These are phyloP conservation scores for Neonectria punicea DNA, from an alignment of 2,329 filamentous ascomycete species.

Conservation along the genomic window DNA sequence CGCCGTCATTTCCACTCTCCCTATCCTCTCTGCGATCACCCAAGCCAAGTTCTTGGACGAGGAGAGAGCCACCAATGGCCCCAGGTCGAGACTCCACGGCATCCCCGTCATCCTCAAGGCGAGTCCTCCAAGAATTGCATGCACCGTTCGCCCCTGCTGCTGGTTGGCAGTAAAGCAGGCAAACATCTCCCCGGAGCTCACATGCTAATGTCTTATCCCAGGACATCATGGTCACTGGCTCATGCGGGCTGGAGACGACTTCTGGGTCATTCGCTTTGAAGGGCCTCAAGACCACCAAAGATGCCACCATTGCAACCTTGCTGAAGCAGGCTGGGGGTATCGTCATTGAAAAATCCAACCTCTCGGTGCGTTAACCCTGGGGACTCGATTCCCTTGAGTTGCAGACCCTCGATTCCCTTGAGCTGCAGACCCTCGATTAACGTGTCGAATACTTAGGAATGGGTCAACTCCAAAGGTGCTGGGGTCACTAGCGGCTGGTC, in stretches of 20 bases:
- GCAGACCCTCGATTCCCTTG: neutral
- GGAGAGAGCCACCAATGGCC: neutral
- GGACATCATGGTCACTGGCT: neutral
- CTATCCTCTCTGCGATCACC: neutral
- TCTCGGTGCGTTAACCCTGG: constrained; percentile 31
- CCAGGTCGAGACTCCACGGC: constrained; percentile 1
- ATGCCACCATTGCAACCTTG: constrained; percentile 10
- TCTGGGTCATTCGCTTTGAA: constrained; percentile 8
- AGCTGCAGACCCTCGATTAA: neutral
- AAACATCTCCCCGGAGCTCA: too few relatives aligned
- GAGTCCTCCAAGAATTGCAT: neutral
- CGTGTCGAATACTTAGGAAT: constrained; percentile 7
- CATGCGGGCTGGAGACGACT: constrained; percentile 8
- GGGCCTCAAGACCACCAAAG: constrained; percentile 3
- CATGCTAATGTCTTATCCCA: neutral
- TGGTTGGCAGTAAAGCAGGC: too few relatives aligned
- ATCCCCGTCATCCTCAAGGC: constrained; percentile 16
- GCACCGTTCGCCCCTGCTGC: neutral
- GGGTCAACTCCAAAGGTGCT: constrained; percentile 7
- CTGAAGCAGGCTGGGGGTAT: constrained; percentile 22
- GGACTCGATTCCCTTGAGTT: neutral
- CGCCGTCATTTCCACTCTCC: constrained; percentile 2
- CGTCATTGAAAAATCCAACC: constrained; percentile 42
- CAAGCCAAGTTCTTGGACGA: constrained; percentile 6
- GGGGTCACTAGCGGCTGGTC: constrained; percentile 37